A percentile compares a stretch with the other conserved stretches of the same genome.
Evolutionary conservation across 2,329 filamentous ascomycete species (phyloP).

Genomic region (Monosporascus sp.): DNA sequence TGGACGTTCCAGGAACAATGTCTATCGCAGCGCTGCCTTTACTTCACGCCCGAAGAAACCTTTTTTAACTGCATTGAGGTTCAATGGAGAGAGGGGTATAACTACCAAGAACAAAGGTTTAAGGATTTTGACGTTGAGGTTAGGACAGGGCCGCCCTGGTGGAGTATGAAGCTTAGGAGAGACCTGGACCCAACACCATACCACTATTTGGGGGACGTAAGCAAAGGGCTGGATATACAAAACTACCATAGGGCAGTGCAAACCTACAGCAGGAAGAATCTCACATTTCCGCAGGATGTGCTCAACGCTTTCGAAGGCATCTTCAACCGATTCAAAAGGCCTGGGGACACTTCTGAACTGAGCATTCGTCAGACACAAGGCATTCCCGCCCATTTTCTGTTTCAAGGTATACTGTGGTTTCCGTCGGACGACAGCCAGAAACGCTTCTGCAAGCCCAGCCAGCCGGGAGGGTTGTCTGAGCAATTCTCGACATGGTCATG

Average conservation of each 20-base stretch:
- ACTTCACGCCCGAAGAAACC: constrained; percentile 3
- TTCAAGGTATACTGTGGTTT: neutral
- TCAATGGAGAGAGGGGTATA: neutral
- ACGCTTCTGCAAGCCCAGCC: too few relatives aligned
- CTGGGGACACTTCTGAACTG: too few relatives aligned
- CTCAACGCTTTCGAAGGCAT: neutral
- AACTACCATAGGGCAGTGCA: neutral
- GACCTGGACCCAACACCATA: neutral
- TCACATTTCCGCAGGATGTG: neutral
- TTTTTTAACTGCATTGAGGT: neutral
- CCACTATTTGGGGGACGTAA: neutral
- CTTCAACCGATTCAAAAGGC: neutral
- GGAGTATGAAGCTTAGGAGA: neutral
- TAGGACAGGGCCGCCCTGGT: neutral
- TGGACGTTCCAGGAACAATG: constrained; percentile 13
- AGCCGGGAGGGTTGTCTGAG: too few relatives aligned
- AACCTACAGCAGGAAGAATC: neutral
- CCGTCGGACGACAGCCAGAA: neutral
- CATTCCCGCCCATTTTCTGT: neutral
- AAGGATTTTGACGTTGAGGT: neutral
- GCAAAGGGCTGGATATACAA: neutral
- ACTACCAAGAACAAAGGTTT: too few relatives aligned
- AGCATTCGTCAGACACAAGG: neutral
- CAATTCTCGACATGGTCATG: neutral
- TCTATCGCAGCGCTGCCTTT: constrained; percentile 8